Evolutionary conservation across 768 basidiomycete species (phyloP).

Genomic region (Rhizopogon rudus): DNA sequence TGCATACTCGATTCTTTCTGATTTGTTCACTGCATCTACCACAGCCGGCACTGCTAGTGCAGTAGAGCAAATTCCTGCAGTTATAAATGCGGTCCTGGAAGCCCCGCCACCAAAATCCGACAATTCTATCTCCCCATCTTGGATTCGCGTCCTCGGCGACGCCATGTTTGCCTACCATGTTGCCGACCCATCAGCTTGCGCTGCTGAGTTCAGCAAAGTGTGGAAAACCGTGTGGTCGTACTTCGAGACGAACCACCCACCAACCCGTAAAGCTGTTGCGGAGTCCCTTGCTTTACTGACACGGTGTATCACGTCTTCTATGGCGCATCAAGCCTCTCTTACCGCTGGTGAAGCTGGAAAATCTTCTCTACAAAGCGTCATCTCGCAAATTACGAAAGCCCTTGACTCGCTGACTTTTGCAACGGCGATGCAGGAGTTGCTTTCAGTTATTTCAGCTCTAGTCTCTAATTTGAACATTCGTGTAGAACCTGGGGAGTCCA

Average conservation of each 20-base stretch:
- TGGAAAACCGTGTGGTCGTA: slow-evolving; percentile 79
- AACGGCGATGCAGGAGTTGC: slow-evolving; percentile 70
- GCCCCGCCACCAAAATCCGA: slow-evolving; percentile 72
- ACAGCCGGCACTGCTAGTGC: slow-evolving; percentile 46
- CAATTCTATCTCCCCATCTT: slow-evolving; percentile 61
- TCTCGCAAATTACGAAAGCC: slow-evolving; percentile 60
- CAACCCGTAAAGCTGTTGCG: slow-evolving; percentile 59
- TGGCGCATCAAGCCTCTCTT: slow-evolving; percentile 47
- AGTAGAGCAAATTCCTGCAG: slow-evolving; percentile 49
- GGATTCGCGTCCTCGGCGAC: slow-evolving; percentile 74
- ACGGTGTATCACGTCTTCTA: slow-evolving; percentile 63
- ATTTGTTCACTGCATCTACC: slow-evolving; percentile 57
- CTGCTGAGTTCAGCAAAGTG: slow-evolving; percentile 51
- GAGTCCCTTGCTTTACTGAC: slow-evolving; percentile 59
- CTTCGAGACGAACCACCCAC: slow-evolving; percentile 62
- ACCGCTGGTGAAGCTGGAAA: slow-evolving; percentile 39
- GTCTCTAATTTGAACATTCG: slow-evolving; percentile 57
- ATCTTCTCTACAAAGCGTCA: slow-evolving; percentile 56
- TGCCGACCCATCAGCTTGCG: slow-evolving; percentile 44
- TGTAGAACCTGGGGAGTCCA: slow-evolving; percentile 31
- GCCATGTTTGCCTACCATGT: slow-evolving; percentile 62
- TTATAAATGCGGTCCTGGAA: slow-evolving; percentile 64
- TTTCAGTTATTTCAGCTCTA: slow-evolving; percentile 69
- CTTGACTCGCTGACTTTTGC: slow-evolving; percentile 72
- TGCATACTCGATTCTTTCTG: slow-evolving; percentile 80